Base-by-base conservation (phyloP, 805 yeast genomes). In the Kazachstania bromeliacearum region DNA sequence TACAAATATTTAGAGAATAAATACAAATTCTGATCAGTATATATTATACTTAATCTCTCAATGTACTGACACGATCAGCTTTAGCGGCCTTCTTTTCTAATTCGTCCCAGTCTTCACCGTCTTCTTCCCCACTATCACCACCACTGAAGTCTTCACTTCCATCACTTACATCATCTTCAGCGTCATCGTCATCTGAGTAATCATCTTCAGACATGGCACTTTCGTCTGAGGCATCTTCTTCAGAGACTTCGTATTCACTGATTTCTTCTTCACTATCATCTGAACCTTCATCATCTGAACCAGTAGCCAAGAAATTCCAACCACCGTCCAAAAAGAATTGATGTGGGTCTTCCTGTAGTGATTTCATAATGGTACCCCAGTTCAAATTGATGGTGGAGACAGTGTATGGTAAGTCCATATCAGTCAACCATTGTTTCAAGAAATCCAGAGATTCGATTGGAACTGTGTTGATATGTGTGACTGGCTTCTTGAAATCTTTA, bases 381-480 rank as follows among this genome's bases (percentile, higher is more conserved):
- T 85, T 87, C 73, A 92, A 77, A 65, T 89, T 89, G 64, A 92
- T 81, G 31, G 94, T 88, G 36, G 96, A 96, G 52, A 87, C 96
- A 55, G 88, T 82, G 65, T 72, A 79, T 26, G 98, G 95, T 44
- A 92, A 82, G 59, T 92, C 98, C 54, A 92, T 95, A 58, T 92
- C 95, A n/a, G 95, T 85, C 41, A 92, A 68, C 98, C 98, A 92
- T 34, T 85, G 85, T 60, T 89, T 92, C 43, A 92, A 83, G 55
- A 83, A 89, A 56, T 92, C 98, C 38, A 92, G 65, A 36, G 82
- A 71, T 51, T 83, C 94, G 75, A 87, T 85, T 25, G 97, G 96
- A 41, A 92, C 85, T 3, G 97, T 87, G 59, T 89, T 89, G 45
- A 92, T 77, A 59, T 89, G 96, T 15, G 84, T 84, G 8, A 85